Base-by-base conservation (phyloP, 2,329 filamentous ascomycete genomes). In the Scedosporium aurantiacum region DNA sequence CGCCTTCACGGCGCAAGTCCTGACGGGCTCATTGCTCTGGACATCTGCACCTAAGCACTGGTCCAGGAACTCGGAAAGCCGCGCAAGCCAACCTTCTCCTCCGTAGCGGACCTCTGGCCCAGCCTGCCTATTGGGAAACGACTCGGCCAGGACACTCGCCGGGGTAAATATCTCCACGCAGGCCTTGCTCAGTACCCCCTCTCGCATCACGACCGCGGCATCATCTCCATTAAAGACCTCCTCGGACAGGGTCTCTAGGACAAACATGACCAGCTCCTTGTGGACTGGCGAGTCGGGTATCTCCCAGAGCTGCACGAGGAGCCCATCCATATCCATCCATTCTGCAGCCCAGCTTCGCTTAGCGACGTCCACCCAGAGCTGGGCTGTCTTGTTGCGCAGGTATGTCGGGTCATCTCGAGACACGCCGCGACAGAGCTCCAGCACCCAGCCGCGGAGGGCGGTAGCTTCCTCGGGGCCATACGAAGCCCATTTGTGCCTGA, bases 131-230 rank as follows among this genome's bases (percentile, higher is more conserved):
- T 87, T 86, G 10, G 90, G 87, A 68, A 91, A 90, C 25, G 88
- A 81, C 65, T 95, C 88, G 64, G 83, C 75, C 61, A 96, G 83
- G 21, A 96, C 86, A 1, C 79, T 76, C 25, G 84, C 79, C 1
- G 94, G 91, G 0, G 92, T 96, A 72, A 96, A 95, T 64, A 97
- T 91, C 72, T 97, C 94, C 64, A 97, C 90, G 69, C 94, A 89
- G 10, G 90, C 90, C 71, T 91, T 89, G 70, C 91, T 96, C 64
- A 99, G 82, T 61, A 90, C 84, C 59, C 87, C 88, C 70, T 93
- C 90, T 65, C 93, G 85, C 68, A 96, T 77, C 16, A 89, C 88
- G 14, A 93, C 91, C 4, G 91, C 86, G 1, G 89, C 82, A 73
- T 97, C 94, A 70, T 97, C 94, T 41, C 90, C 86, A 66, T 89